These are phyloP conservation scores for Crithidia fasciculata DNA, from an alignment of 208 protist genomes.

Conservation along the genomic window DNA sequence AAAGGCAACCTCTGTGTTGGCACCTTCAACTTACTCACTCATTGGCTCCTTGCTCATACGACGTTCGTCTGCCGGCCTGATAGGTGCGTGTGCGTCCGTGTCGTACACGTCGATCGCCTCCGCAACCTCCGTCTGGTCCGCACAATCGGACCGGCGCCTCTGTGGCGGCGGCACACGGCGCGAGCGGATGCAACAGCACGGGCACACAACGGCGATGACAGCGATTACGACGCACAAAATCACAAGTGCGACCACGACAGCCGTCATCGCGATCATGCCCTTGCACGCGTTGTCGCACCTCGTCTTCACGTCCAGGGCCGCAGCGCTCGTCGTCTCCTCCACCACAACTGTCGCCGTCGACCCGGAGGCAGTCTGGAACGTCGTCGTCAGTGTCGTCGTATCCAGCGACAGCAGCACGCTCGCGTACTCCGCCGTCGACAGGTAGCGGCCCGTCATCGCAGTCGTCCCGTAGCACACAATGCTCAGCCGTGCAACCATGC, in stretches of 20 bases:
- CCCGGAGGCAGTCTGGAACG: constrained; percentile 5
- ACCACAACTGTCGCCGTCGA: constrained; percentile 9
- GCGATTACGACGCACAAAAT: constrained; percentile 5
- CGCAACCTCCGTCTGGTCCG: background rate
- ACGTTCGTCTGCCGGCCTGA: no score
- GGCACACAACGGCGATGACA: background rate
- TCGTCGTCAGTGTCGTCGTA: constrained; percentile 7
- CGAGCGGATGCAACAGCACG: constrained; percentile 3
- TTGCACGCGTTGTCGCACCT: constrained; percentile 14
- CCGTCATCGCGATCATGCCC: constrained; percentile 19
- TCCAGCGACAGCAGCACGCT: constrained; percentile 12
- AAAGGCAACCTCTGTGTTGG: no score
- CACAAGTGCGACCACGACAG: background rate
- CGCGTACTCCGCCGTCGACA: constrained; percentile 16
- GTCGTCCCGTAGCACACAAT: background rate
- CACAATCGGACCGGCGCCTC: no score
- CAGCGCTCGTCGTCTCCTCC: constrained; percentile 8
- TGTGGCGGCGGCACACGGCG: background rate
- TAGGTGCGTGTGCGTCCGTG: background rate
- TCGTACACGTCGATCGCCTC: constrained; percentile 3
- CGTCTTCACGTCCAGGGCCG: background rate
- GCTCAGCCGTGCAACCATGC: constrained; percentile 3
- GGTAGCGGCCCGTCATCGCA: constrained; percentile 23
- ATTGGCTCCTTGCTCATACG: no score
- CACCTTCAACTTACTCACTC: no score